A percentile compares a stretch with the other conserved stretches of the same genome.
Evolutionary conservation across 495 filamentous ascomycete species (phyloP).

Genomic region (Podospora pseudopauciseta): DNA sequence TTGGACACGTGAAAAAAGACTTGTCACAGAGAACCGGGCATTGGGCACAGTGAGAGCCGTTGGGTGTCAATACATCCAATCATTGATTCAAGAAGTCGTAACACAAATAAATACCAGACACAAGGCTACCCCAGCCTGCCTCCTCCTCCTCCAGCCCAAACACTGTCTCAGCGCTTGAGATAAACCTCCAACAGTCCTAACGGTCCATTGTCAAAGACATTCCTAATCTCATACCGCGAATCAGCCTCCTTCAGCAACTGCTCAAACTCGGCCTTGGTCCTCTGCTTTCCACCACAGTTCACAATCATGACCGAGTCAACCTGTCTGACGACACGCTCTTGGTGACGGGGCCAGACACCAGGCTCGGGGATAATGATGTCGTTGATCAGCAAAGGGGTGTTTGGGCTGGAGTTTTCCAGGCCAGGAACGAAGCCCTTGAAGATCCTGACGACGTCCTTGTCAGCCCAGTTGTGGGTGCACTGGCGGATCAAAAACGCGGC

Average conservation of each 20-base stretch:
- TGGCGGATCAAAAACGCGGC: background rate
- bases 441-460: constrained; percentile 2
- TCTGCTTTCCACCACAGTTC: background rate
- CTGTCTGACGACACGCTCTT: constrained; percentile 3
- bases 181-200: constrained; percentile 4
- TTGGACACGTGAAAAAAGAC: no score
- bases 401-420: background rate
- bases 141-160: no score
- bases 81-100: no score
- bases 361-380: constrained; percentile 1
- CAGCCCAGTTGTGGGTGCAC: background rate
- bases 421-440: background rate
- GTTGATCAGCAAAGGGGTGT: background rate
- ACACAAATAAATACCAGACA: no score
- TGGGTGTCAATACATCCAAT: no score
- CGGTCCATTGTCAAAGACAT: background rate
- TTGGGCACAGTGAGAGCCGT: no score
- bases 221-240: constrained; percentile 4
- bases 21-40: no score
- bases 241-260: constrained; percentile 2
- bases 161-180: background rate
- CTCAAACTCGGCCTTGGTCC: constrained; percentile 1
- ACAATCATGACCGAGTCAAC: constrained; percentile 2
- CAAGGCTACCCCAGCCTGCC: no score
- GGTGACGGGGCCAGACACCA: background rate